phyloP scores from a whole-genome alignment of 345 rosid species.

The Psidium guajava region DNA sequence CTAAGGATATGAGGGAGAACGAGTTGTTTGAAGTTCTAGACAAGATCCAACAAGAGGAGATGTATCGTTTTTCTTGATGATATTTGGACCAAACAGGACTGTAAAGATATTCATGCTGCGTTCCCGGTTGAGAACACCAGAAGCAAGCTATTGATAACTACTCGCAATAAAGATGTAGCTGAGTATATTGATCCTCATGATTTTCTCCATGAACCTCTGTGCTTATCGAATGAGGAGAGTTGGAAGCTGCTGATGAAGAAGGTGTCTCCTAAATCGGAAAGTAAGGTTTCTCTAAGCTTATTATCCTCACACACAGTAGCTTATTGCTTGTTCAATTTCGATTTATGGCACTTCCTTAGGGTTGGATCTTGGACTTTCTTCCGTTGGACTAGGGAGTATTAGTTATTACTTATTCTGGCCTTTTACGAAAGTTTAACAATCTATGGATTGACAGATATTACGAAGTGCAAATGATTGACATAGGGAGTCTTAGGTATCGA shows the following conservation, averaged over 20 bases:
- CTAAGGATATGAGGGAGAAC: slow-evolving; percentile 19
- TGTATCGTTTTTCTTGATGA: slow-evolving; percentile 35
- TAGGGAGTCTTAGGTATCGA: no score
- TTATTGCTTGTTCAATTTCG: no score
- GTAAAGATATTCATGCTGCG: slow-evolving; percentile 14
- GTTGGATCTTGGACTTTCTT: no score
- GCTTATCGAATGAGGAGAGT: slow-evolving; percentile 16
- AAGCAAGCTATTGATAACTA: slow-evolving; percentile 33
- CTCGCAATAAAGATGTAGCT: slow-evolving; percentile 25
- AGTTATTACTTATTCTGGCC: no score
- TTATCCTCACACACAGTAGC: neutral
- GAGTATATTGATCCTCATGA: slow-evolving; percentile 6
- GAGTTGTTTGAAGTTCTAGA: slow-evolving; percentile 11
- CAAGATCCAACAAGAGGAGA: neutral
- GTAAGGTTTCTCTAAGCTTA: slow-evolving; percentile 4
- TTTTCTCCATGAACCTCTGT: slow-evolving; percentile 1
- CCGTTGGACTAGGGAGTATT: no score
- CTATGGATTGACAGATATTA: no score
- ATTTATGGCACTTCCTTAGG: no score
- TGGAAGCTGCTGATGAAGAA: slow-evolving; percentile 29
- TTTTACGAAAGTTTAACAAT: no score
- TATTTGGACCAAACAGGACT: slow-evolving; percentile 19
- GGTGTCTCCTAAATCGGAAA: slow-evolving; percentile 12
- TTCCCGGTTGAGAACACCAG: slow-evolving; percentile 4
- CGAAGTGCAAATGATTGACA: no score